Evolutionary conservation across 306 rosid genomes (phyloP), one percentile per base, ranked within the genome.

Genomic region (Vicia villosa): DNA sequence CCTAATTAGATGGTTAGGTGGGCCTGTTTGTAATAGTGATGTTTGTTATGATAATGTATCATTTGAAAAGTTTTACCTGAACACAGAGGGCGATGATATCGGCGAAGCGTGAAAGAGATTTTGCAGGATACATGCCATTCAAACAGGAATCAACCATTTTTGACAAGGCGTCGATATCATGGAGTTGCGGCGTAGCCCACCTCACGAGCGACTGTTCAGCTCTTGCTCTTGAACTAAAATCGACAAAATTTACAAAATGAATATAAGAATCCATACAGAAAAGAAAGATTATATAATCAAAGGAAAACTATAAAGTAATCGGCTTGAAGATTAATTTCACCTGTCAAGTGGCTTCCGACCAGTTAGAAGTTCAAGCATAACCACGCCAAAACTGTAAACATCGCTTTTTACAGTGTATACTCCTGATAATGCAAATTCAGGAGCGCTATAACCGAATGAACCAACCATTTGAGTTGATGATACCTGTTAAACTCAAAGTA

Each of bases 131-230:
- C 92, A 95, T 91, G 79, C 99, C 97, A 26, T 89, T 82, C 63
- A 95, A 73, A 52, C 93, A 58, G 76, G 96, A 95, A 80, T 95
- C 99, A 37, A 95, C 99, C 99, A 95, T 91, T 84, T 89, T 95
- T 16, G 96, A 92, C 70, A 95, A 83, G 65, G 99, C 92, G 55
- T 95, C 99, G 59, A 95, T 89, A 64, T 95, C 97, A 63, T 95
- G 97, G 63, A 95, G 97, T 76, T 95, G 99, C 11, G 99, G 99
- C 13, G 97, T 89, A 28, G 99, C 99, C 99, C 99, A 95, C 69
- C 99, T 87, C 64, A 95, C 99, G 40, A 95, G 97, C 17, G 97
- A 95, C 51, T 91, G 97, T 73, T 95, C 99, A 28, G 96, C 78
- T 88, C 99, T 82, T 41, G 42, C 83, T 75, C 99, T 73, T 32